Evolutionary conservation across 2,329 filamentous ascomycete species (phyloP), one percentile per base, ranked within the genome.

Genomic region (Drechslera avenae): DNA sequence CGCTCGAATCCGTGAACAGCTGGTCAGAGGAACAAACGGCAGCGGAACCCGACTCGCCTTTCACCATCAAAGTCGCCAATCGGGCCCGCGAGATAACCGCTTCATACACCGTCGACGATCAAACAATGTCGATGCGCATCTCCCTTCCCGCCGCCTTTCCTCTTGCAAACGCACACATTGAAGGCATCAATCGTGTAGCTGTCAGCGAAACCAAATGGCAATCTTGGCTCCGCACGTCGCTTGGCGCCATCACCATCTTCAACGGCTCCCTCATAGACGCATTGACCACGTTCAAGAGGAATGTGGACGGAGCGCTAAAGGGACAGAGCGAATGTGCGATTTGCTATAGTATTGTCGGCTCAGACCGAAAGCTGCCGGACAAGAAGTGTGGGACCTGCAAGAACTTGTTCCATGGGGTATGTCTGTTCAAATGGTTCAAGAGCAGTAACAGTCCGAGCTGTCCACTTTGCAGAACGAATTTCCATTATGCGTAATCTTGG

Each of bases 341-440:
- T 69, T 97, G 93, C 79, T 97, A 97, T 78, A 91, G 87, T 52
- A 91, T 99, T 68, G 90, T 99, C 57, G 90, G 90, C 14, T 85
- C 84, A 6, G 92, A 97, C 72, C 90, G 90, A 79, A 88, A 89
- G 73, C 85, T 96, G 72, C 94, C 94, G 0, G 93, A 94, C 72
- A 97, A 97, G 81, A 82, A 85, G 46, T 99, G 94, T 73, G 81
- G 83, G 39, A 97, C 93, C 1, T 99, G 94, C 81, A 93, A 91
- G 79, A 93, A 99, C 75, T 78, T 89, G 45, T 99, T 97, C 79
- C 94, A 99, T 75, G 83, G 87, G 1, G 84, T 84, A 2, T 99
- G 94, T 76, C 75, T 99, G 75, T 96, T 91, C 78, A 92, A 93
- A 76, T 99, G 94, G 94, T 97, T 99, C 79, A 89, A 90, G 80